phyloP scores from a whole-genome alignment of 106 monocot genomes.

The Gastrodia elata region DNA sequence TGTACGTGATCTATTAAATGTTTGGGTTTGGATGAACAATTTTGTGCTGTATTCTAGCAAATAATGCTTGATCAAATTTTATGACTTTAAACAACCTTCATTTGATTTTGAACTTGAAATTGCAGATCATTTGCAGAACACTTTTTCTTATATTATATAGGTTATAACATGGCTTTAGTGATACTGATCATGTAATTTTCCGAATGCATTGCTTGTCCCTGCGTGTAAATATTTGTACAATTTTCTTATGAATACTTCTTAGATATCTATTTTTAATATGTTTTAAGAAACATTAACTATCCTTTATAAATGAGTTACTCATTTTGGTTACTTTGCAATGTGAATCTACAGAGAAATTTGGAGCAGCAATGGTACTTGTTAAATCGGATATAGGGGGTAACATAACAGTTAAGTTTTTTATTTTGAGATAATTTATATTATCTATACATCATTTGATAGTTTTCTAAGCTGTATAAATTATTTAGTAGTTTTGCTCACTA shows the following conservation, averaged over 20 bases:
- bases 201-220: background rate
- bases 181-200: background rate
- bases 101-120: background rate
- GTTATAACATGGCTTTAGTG: background rate
- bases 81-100: background rate
- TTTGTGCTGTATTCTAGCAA: background rate
- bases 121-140: background rate
- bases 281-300: background rate
- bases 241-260: background rate
- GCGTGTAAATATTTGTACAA: background rate
- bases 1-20: background rate
- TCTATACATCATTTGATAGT: background rate
- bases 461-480: background rate
- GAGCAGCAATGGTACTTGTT: slow-evolving; percentile 87
- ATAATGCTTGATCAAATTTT: background rate
- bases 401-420: slow-evolving; percentile 29
- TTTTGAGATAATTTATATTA: background rate
- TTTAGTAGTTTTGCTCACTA: background rate
- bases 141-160: background rate
- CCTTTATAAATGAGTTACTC: background rate
- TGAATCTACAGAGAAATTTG: slow-evolving; percentile 77
- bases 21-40: background rate
- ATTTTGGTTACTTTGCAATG: slow-evolving; percentile 4
- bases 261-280: background rate
- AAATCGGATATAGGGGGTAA: slow-evolving; percentile 96